Conservation (phyloP, 2,329 filamentous ascomycete genomes). For the Diaporthe sp. region DNA sequence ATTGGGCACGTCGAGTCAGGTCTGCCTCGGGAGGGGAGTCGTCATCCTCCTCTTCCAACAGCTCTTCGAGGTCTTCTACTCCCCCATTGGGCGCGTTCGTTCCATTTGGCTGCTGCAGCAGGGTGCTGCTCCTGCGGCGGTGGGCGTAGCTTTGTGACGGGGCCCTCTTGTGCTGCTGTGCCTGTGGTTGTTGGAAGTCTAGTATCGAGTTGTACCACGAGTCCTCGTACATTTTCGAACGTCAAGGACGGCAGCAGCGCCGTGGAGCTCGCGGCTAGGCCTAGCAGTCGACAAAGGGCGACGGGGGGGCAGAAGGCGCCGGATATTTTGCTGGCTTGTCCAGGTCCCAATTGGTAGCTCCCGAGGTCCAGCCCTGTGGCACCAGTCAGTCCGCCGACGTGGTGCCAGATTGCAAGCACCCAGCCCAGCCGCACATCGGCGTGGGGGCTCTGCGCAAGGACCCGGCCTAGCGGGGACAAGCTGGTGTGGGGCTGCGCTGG, state of each 20-base stretch:
- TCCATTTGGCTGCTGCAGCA: conserved; percentile 76
- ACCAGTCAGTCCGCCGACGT: background rate
- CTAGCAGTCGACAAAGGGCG: conserved; percentile 1
- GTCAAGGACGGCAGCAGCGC: conserved; percentile 3
- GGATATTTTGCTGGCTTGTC: conserved; percentile 16
- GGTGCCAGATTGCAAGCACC: conserved; percentile 41
- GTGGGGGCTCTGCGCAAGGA: conserved; percentile 35
- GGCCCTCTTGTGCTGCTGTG: conserved; percentile 61
- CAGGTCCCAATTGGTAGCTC: conserved; percentile 9
- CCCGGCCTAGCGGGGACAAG: conserved; percentile 20
- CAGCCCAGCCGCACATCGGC: conserved; percentile 25
- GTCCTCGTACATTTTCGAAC: conserved; percentile 80
- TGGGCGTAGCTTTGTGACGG: conserved; percentile 66
- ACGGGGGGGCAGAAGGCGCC: background rate
- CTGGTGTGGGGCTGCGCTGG: conserved; percentile 31
- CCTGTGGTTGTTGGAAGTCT: conserved; percentile 56
- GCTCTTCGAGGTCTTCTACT: conserved; percentile 69
- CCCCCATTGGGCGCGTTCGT: conserved; percentile 65
- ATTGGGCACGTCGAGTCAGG: conserved; percentile 76
- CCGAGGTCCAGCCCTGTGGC: conserved; percentile 35
- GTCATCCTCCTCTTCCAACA: conserved; percentile 70
- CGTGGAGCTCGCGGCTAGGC: conserved; percentile 11
- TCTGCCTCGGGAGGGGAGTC: conserved; percentile 77
- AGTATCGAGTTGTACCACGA: conserved; percentile 86
- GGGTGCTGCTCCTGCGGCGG: conserved; percentile 74